Evolutionary conservation across 495 filamentous ascomycete species (phyloP), one percentile per base, ranked within the genome.

Genomic region (Jackrogersella minutella): DNA sequence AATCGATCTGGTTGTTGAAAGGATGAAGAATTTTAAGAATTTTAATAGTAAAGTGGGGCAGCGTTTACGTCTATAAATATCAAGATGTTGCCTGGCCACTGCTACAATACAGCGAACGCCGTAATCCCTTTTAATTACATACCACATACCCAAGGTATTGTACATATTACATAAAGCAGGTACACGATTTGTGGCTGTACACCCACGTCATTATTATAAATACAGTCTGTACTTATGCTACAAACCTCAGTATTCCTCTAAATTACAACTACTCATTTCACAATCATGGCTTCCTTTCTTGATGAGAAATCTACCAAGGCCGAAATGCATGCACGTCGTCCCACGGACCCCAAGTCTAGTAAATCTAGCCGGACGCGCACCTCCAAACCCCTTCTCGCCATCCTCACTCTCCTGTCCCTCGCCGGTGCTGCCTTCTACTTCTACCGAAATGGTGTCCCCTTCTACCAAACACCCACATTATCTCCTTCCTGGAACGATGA

Each of bases 221-320:
- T n/a, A n/a, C 14, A 39, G 17, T 39, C 36, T 39, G 8, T 39
- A 39, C 36, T 39, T 39, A 37, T 37, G 34, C 34, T 37, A 37
- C 34, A 37, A 37, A 37, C 34, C 34, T 39, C 36, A 39, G n/a
- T n/a, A n/a, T n/a, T 14, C 11, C 9, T 37, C 14, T 17, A 43
- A 16, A 43, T 43, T 22, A 43, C 37, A 41, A 41, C 37, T 3
- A 41, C 37, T 46, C 41, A 46, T 46, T 46, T 46, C 7, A 46
- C 41, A 46, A 26, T 46, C 41, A 46, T 46, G 41, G 41, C 6
- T 46, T 46, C 41, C 41, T 26, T 26, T 26, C 19, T 7, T 46
- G 21, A 46, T 46, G 41, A 46, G 41, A 46, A 46, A 46, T 46
- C 41, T 22, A 43, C 40, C 40, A 21, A 43, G 40, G 17, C 40